Evolutionary conservation across 2,329 filamentous ascomycete species (phyloP).

Genomic region (Epichloe sp.): DNA sequence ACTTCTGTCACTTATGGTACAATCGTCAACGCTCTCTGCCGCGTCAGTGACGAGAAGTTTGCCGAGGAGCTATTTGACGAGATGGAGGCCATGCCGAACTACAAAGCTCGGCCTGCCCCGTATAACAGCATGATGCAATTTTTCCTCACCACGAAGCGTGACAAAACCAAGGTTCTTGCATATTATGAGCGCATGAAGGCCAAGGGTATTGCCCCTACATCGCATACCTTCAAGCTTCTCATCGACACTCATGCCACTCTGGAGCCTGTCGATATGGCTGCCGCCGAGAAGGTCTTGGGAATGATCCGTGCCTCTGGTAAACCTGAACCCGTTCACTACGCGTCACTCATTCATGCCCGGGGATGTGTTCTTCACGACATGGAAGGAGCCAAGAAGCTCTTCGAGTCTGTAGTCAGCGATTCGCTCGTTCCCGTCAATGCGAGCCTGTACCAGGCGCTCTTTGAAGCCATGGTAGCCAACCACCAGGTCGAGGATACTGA

Average conservation of each 20-base stretch:
- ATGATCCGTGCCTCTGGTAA: conserved; percentile 63
- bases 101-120: conserved; percentile 91
- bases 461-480: conserved; percentile 94
- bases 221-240: conserved; percentile 94
- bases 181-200: conserved; percentile 94
- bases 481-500: conserved; percentile 69
- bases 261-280: conserved; percentile 77
- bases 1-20: conserved; percentile 98
- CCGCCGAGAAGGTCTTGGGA: conserved; percentile 72
- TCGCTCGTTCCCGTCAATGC: conserved; percentile 57
- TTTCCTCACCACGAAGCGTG: conserved; percentile 93
- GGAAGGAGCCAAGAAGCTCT: conserved; percentile 65
- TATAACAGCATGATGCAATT: conserved; percentile 99
- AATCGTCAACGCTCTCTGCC: conserved; percentile 92
- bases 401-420: conserved; percentile 66
- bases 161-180: conserved; percentile 81
- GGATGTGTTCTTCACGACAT: conserved; percentile 91
- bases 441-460: conserved; percentile 90
- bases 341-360: conserved; percentile 87
- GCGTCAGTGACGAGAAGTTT: conserved; percentile 94
- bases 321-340: conserved; percentile 89
- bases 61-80: conserved; percentile 97
- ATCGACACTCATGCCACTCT: conserved; percentile 92
- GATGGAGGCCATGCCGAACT: conserved; percentile 98
- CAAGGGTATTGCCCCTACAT: conserved; percentile 77